Evolutionary conservation across 169 alveolate species (phyloP).

Genomic region (Blepharisma undulans): DNA sequence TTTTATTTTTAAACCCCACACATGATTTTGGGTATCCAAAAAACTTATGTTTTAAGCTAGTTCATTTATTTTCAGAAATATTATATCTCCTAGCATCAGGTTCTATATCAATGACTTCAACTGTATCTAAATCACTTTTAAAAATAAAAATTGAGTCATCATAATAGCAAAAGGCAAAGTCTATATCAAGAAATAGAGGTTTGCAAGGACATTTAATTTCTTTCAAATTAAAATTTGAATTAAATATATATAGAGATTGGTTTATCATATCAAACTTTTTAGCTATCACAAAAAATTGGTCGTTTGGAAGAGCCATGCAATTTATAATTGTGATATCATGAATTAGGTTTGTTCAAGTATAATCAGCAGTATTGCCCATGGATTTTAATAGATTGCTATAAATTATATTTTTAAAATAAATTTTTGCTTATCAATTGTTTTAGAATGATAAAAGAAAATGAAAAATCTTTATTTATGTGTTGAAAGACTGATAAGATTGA

Average conservation of each 20-base stretch:
- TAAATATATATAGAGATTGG: neutral
- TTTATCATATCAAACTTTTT: neutral
- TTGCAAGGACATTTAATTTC: neutral
- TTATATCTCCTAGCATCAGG: neutral
- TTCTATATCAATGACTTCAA: neutral
- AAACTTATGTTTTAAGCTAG: too few species aligned
- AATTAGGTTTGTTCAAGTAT: neutral
- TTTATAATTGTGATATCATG: neutral
- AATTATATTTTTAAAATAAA: too few species aligned
- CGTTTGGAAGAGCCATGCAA: neutral
- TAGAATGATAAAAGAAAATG: too few species aligned
- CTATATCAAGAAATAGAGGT: neutral
- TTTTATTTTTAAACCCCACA: neutral
- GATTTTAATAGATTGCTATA: too few species aligned
- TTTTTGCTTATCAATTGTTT: too few species aligned
- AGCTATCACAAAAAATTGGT: neutral
- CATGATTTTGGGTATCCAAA: neutral
- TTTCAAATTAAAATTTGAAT: neutral
- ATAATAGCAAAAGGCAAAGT: neutral
- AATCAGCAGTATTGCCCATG: too few species aligned
- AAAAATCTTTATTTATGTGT: too few species aligned
- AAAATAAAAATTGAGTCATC: neutral
- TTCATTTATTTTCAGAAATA: neutral
- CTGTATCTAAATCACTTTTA: neutral
- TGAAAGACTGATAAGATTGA: too few species aligned